A percentile compares a stretch with the other conserved stretches of the same genome.
Evolutionary conservation across 345 rosid species (phyloP).

Genomic region (Angophora floribunda): DNA sequence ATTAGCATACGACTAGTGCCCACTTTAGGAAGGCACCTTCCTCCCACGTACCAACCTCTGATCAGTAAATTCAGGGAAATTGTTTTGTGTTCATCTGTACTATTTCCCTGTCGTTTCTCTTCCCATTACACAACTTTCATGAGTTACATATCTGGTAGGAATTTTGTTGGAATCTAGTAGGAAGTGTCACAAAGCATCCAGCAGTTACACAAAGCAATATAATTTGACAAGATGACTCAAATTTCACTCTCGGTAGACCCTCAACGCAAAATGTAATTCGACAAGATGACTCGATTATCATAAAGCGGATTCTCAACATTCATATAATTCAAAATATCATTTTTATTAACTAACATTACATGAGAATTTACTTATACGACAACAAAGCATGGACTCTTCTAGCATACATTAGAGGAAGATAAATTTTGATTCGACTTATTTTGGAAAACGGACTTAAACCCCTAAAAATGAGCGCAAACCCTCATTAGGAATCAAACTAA

Average conservation of each 20-base stretch:
- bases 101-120: not conserved
- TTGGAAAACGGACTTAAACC: not conserved
- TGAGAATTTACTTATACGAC: too few relatives aligned
- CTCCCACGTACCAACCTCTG: not conserved
- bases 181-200: too few relatives aligned
- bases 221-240: not conserved
- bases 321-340: not conserved
- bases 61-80: not conserved
- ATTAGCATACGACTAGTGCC: not conserved
- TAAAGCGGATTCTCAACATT: not conserved
- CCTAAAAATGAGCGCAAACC: not conserved
- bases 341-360: not conserved
- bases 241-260: not conserved
- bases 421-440: not conserved
- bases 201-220: not conserved
- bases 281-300: not conserved
- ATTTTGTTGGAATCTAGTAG: too few relatives aligned
- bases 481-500: not conserved
- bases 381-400: too few relatives aligned
- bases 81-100: not conserved
- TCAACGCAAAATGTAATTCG: not conserved
- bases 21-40: not conserved
- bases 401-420: not conserved
- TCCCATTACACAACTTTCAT: not conserved
- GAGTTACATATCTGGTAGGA: not conserved